Conservation (phyloP, 805 yeast genomes). For the Candida oleophila region DNA sequence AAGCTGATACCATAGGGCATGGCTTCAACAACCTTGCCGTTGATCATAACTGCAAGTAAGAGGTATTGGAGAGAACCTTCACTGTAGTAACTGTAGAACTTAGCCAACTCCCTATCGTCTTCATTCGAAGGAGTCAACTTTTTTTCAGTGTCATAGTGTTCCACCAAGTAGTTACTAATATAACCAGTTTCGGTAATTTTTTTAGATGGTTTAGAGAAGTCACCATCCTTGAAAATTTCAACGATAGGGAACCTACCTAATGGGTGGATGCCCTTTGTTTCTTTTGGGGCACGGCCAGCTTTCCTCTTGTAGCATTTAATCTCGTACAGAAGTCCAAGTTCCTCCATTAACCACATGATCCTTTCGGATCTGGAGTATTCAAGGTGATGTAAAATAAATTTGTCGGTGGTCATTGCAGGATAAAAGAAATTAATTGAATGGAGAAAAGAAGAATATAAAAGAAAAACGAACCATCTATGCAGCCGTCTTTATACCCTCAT, state of each 20-base stretch:
- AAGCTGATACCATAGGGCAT: slow-evolving; percentile 23
- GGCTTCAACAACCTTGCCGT: not conserved
- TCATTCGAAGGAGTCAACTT: slow-evolving; percentile 36
- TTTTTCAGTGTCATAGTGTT: slow-evolving; percentile 45
- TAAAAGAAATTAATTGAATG: not conserved
- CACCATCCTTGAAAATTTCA: slow-evolving; percentile 24
- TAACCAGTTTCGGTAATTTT: slow-evolving; percentile 59
- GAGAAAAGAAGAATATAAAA: not conserved
- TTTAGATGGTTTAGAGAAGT: slow-evolving; percentile 11
- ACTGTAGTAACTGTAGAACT: slow-evolving; percentile 54
- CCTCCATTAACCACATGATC: slow-evolving; percentile 38
- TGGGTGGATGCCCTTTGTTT: slow-evolving; percentile 30
- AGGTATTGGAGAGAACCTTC: slow-evolving; percentile 63
- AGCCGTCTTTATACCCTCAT: too few species aligned
- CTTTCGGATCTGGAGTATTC: slow-evolving; percentile 35
- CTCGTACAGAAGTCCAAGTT: slow-evolving; percentile 31
- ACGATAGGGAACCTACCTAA: slow-evolving; percentile 34
- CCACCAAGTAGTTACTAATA: slow-evolving; percentile 52
- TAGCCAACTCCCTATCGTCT: slow-evolving; percentile 43
- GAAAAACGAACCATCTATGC: not conserved
- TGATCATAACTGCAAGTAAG: slow-evolving; percentile 29
- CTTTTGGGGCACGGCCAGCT: slow-evolving; percentile 31
- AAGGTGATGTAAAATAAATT: slow-evolving; percentile 16
- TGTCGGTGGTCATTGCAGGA: not conserved
- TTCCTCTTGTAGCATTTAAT: slow-evolving; percentile 27